Evolutionary conservation across 441 rosid species (phyloP).

Genomic region (Corymbia citriodora): DNA sequence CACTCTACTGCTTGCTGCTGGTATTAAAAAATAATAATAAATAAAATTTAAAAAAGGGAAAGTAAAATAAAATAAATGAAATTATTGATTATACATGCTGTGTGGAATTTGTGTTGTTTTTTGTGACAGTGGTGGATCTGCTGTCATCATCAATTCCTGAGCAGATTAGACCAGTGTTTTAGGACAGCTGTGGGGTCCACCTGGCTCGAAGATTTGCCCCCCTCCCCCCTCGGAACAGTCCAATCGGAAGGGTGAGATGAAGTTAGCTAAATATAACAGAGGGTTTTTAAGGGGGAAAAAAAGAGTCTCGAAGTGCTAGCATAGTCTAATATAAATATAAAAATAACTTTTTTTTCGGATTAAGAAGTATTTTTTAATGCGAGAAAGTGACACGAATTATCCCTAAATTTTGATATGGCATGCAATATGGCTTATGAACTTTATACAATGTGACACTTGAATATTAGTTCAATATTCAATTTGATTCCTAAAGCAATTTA

Average conservation of each 20-base stretch:
- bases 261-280: background rate
- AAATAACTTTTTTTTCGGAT: background rate
- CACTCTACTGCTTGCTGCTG: background rate
- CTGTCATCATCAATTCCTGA: conserved; percentile 4
- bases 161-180: background rate
- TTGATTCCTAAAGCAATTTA: no score
- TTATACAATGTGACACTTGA: no score
- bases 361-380: background rate
- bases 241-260: background rate
- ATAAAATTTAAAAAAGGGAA: background rate
- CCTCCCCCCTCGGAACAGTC: background rate
- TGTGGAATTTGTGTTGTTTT: background rate
- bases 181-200: background rate
- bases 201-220: background rate
- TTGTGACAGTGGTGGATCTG: background rate
- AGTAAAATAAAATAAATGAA: background rate
- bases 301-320: background rate
- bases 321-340: background rate
- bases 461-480: background rate
- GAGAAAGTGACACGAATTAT: rapidly evolving
- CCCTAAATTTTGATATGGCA: background rate
- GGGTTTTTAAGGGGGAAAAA: background rate
- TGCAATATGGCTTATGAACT: no score
- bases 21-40: background rate
- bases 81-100: background rate